A percentile compares a stretch with the other conserved stretches of the same genome.
Conservation (phyloP, 352 stramenopile species). For the Phytophthora pini region DNA sequence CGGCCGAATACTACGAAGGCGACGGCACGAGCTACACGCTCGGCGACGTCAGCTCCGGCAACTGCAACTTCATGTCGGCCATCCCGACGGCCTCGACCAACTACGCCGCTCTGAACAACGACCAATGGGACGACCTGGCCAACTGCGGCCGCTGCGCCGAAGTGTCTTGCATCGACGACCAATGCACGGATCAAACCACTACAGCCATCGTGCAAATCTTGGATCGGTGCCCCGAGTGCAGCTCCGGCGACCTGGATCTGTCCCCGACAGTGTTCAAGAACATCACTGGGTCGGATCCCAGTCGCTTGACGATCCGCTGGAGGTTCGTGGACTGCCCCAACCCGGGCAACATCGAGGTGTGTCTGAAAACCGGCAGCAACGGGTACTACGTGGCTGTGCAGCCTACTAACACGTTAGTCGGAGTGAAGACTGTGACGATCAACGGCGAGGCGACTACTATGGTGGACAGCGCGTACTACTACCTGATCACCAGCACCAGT, state of each 20-base stretch:
- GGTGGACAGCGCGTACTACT: slow-evolving; percentile 72
- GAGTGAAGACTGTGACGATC: slow-evolving; percentile 60
- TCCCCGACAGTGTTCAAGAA: slow-evolving; percentile 68
- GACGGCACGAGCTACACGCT: slow-evolving; percentile 52
- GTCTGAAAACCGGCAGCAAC: slow-evolving; percentile 69
- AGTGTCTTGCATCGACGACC: slow-evolving; percentile 57
- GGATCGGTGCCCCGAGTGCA: slow-evolving; percentile 74
- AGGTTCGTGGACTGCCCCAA: slow-evolving; percentile 64
- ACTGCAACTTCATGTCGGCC: slow-evolving; percentile 59
- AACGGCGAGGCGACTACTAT: slow-evolving; percentile 60
- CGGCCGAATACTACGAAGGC: slow-evolving; percentile 39
- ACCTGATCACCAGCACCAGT: slow-evolving; percentile 42
- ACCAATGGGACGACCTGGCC: slow-evolving; percentile 54
- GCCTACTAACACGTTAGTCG: slow-evolving; percentile 53
- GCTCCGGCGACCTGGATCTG: slow-evolving; percentile 65
- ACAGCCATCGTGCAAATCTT: slow-evolving; percentile 65
- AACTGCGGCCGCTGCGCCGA: slow-evolving; percentile 65
- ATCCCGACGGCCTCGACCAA: slow-evolving; percentile 50
- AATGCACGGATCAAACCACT: slow-evolving; percentile 47
- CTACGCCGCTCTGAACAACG: slow-evolving; percentile 70
- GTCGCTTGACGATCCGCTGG: slow-evolving; percentile 60
- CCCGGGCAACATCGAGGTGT: slow-evolving; percentile 59
- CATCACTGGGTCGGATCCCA: slow-evolving; percentile 63
- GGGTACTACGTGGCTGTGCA: slow-evolving; percentile 60
- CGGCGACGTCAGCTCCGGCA: slow-evolving; percentile 32